These are phyloP conservation scores for Citrus maxima DNA, from an alignment of 345 rosid species.

Conservation along the genomic window DNA sequence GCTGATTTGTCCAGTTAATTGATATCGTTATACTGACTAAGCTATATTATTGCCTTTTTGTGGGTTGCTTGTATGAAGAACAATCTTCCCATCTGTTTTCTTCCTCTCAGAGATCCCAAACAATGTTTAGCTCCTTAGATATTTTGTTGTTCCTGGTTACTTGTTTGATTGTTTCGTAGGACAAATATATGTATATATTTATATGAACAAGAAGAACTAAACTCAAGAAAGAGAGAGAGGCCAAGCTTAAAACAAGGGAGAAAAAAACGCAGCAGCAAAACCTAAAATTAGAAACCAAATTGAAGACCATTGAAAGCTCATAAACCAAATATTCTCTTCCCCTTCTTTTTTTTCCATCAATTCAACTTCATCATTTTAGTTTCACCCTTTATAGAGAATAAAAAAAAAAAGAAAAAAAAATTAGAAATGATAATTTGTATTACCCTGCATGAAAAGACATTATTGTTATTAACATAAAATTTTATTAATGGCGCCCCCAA, in stretches of 20 bases:
- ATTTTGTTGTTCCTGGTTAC: too few relatives aligned
- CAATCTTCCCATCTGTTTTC: too few relatives aligned
- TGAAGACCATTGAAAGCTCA: constrained; percentile 20
- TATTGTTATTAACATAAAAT: neutral
- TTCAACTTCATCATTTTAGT: constrained; percentile 2
- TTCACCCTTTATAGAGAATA: neutral
- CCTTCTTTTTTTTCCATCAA: neutral
- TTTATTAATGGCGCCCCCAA: constrained; percentile 32
- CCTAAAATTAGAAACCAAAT: constrained; percentile 19
- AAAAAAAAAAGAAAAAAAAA: neutral
- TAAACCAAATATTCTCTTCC: neutral
- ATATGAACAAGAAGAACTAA: neutral
- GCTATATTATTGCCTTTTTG: too few relatives aligned
- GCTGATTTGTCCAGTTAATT: too few relatives aligned
- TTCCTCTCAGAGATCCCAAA: too few relatives aligned
- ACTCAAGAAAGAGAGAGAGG: constrained; percentile 20
- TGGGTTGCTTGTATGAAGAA: too few relatives aligned
- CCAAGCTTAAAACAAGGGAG: constrained; percentile 40
- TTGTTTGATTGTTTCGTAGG: too few relatives aligned
- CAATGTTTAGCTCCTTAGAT: too few relatives aligned
- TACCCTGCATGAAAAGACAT: constrained; percentile 1
- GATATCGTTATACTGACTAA: too few relatives aligned
- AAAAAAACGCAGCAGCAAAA: constrained; percentile 15
- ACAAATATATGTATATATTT: too few relatives aligned
- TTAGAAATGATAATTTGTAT: neutral